These are phyloP conservation scores for Nemophila menziesii DNA, from an alignment of 257 asterid species.

Conservation along the genomic window DNA sequence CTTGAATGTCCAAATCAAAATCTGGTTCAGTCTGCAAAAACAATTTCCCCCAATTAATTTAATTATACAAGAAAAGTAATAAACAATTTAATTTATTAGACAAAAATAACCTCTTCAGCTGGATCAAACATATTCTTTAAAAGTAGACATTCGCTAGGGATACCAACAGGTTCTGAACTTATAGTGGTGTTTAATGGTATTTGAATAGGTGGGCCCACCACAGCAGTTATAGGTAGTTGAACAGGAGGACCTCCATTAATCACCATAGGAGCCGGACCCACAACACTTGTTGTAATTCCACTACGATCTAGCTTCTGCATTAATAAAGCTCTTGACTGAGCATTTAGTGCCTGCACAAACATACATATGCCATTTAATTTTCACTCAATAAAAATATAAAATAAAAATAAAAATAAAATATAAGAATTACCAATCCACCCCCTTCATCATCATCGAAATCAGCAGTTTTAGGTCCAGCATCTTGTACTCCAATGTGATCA, in stretches of 20 bases:
- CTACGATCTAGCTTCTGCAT: constrained; percentile 96
- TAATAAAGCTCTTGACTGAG: constrained; percentile 93
- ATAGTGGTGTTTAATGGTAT: constrained; percentile 41
- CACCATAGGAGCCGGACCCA: constrained; percentile 53
- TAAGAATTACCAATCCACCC: constrained; percentile 70
- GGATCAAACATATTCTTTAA: constrained; percentile 99
- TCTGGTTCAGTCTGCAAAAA: constrained; percentile 69
- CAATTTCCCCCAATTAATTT: constrained; percentile 2
- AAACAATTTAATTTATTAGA: neutral
- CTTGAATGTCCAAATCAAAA: constrained; percentile 83
- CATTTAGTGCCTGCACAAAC: constrained; percentile 68
- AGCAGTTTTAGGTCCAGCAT: constrained; percentile 85
- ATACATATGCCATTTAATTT: no score
- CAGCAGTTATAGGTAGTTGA: constrained; percentile 39
- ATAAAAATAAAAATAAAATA: no score
- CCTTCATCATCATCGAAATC: constrained; percentile 99
- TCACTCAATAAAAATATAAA: no score
- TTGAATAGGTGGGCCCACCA: constrained; percentile 39
- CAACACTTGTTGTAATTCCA: constrained; percentile 74
- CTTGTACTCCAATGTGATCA: constrained; percentile 80
- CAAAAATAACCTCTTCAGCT: constrained; percentile 59
- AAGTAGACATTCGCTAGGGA: constrained; percentile 85
- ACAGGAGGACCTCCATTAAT: constrained; percentile 58
- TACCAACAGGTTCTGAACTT: constrained; percentile 84
- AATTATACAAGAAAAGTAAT: neutral